phyloP scores from a whole-genome alignment of 2,329 filamentous ascomycete genomes.

The Fusarium napiforme region DNA sequence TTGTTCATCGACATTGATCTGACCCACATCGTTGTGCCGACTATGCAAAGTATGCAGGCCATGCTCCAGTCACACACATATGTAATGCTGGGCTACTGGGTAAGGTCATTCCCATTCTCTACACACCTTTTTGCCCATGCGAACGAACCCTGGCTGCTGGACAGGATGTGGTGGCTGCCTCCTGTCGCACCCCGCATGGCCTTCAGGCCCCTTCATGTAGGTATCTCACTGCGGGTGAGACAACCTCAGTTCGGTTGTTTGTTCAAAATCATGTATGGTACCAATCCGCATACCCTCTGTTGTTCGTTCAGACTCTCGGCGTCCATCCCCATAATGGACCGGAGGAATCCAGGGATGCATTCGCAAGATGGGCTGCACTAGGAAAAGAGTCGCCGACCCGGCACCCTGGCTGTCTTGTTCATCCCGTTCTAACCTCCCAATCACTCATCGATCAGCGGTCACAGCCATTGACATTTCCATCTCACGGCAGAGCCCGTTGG shows the following conservation, averaged over 20 bases:
- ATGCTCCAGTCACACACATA: slow-evolving; percentile 17
- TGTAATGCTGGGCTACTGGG: slow-evolving; percentile 6
- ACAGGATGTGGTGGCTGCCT: slow-evolving; percentile 30
- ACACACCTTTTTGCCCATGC: slow-evolving; percentile 37
- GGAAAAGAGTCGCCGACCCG: slow-evolving; percentile 43
- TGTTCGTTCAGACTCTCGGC: slow-evolving; percentile 24
- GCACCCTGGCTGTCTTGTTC: slow-evolving; percentile 29
- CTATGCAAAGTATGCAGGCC: slow-evolving; percentile 31
- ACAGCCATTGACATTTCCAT: slow-evolving; percentile 30
- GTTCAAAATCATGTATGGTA: slow-evolving; percentile 28
- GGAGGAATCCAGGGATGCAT: slow-evolving; percentile 34
- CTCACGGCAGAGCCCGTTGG: slow-evolving; percentile 42
- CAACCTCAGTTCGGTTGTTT: slow-evolving; percentile 30
- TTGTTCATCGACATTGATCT: slow-evolving; percentile 27
- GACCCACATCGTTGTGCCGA: slow-evolving; percentile 32
- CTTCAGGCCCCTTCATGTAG: slow-evolving; percentile 35
- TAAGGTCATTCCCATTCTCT: slow-evolving; percentile 24
- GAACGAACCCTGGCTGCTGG: slow-evolving; percentile 37
- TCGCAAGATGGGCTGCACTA: slow-evolving; percentile 52
- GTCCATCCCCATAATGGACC: slow-evolving; percentile 29
- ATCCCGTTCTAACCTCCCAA: slow-evolving; percentile 21
- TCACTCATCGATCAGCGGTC: slow-evolving; percentile 29
- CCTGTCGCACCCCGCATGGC: slow-evolving; percentile 35
- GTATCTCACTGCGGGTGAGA: slow-evolving; percentile 41
- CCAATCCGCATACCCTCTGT: slow-evolving; percentile 37